Conservation (phyloP, 2,329 filamentous ascomycete species). For the Bertia moriformis region DNA sequence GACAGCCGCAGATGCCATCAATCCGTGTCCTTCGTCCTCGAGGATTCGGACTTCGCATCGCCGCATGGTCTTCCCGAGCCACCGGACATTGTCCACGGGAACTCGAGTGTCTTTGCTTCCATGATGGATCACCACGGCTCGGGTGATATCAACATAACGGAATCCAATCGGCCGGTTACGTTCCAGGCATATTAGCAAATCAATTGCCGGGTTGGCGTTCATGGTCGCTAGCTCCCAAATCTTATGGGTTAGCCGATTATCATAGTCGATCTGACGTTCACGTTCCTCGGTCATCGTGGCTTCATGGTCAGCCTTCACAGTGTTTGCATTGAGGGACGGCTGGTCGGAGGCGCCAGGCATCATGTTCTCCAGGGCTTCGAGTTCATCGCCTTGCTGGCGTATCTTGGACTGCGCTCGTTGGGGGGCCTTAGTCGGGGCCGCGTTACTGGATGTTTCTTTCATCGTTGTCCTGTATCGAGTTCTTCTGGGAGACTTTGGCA, state of each 20-base stretch:
- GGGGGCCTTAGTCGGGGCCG: constrained; percentile 17
- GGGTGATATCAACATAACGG: constrained; percentile 87
- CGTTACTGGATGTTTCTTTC: constrained; percentile 15
- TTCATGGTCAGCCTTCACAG: constrained; percentile 8
- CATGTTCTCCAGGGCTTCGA: constrained; percentile 5
- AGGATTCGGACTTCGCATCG: constrained; percentile 82
- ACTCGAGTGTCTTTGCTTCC: constrained; percentile 81
- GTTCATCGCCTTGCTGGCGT: constrained; percentile 7
- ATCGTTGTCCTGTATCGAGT: constrained; percentile 40
- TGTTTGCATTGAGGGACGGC: not conserved
- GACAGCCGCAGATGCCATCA: constrained; percentile 86
- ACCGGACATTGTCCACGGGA: constrained; percentile 85
- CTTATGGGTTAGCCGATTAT: constrained; percentile 72
- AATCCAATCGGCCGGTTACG: constrained; percentile 85
- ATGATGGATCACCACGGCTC: constrained; percentile 84
- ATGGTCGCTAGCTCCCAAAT: constrained; percentile 90
- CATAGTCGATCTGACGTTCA: constrained; percentile 63
- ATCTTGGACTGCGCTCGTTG: constrained; percentile 11
- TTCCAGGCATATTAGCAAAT: constrained; percentile 83
- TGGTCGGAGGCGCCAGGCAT: too few relatives aligned
- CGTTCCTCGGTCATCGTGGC: constrained; percentile 33
- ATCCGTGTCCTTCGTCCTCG: constrained; percentile 79
- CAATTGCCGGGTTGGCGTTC: constrained; percentile 84
- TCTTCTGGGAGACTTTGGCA: constrained; percentile 48
- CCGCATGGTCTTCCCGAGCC: constrained; percentile 88